Evolutionary conservation across 495 filamentous ascomycete species (phyloP).

Genomic region (Pseudomonodictys pantanalensis): DNA sequence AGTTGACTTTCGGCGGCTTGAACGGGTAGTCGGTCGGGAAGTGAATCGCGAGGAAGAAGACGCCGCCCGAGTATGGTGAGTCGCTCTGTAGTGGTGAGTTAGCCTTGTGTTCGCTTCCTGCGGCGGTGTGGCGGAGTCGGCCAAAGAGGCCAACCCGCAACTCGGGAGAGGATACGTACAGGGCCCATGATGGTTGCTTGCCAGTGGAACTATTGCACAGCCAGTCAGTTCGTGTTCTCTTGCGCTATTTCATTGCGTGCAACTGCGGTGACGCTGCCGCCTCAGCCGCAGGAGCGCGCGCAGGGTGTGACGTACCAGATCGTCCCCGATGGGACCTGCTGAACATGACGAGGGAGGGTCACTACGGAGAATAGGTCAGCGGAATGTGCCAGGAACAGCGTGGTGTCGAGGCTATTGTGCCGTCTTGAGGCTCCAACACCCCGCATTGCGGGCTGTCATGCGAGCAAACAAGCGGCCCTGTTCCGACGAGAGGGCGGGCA

Average conservation of each 20-base stretch:
- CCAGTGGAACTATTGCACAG: conserved; percentile 83
- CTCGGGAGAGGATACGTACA: conserved; percentile 58
- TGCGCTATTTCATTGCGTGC: neutral
- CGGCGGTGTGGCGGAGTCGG: conserved; percentile 3
- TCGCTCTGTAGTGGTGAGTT: conserved; percentile 59
- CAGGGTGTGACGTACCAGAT: conserved; percentile 70
- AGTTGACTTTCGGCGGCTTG: conserved; percentile 99
- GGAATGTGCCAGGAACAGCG: conserved; percentile 12
- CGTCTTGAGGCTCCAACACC: conserved; percentile 17
- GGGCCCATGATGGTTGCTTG: conserved; percentile 99
- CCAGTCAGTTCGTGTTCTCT: conserved; percentile 4
- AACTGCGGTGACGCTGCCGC: conserved; percentile 10
- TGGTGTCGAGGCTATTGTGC: conserved; percentile 6
- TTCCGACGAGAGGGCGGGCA: neutral
- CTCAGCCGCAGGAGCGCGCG: conserved; percentile 18
- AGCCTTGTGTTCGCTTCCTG: conserved; percentile 8
- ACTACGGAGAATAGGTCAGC: conserved; percentile 56
- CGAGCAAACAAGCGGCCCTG: conserved; percentile 23
- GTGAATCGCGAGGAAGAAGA: conserved; percentile 97
- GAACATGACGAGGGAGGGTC: conserved; percentile 99
- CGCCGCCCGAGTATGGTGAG: conserved; percentile 93
- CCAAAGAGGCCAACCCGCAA: neutral
- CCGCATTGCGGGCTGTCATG: conserved; percentile 34
- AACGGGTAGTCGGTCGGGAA: conserved; percentile 99
- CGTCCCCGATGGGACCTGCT: conserved; percentile 92